Conservation (phyloP, 2,329 filamentous ascomycete genomes). For the Teratosphaeria gauchensis region DNA sequence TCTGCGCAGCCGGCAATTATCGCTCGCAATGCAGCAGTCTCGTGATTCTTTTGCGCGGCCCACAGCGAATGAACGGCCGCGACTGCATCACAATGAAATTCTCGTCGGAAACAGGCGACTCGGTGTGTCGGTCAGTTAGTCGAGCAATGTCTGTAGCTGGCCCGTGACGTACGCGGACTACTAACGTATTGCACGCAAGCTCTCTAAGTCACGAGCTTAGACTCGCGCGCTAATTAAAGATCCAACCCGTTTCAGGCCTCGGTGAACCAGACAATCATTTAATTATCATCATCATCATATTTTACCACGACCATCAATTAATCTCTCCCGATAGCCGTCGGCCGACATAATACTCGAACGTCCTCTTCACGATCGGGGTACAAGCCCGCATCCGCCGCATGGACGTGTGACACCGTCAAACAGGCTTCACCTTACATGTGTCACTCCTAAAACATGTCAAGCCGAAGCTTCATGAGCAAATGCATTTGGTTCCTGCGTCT, state of each 20-base stretch:
- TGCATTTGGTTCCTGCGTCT: not conserved
- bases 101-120: not conserved
- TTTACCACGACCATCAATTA: not conserved
- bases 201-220: not conserved
- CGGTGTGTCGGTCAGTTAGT: not conserved
- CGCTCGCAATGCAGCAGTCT: constrained; percentile 4
- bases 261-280: not conserved
- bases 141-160: not conserved
- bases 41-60: not conserved
- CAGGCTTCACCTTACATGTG: not conserved
- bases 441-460: not conserved
- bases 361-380: not conserved
- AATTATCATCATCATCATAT: not conserved
- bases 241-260: not conserved
- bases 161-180: not conserved
- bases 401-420: not conserved
- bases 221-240: not conserved
- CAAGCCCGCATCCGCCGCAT: not conserved
- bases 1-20: not conserved
- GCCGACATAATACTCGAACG: not conserved
- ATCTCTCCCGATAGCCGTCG: not conserved
- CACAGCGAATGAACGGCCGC: constrained; percentile 7
- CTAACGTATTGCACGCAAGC: not conserved
- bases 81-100: constrained; percentile 3
- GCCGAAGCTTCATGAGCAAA: not conserved